phyloP scores from a whole-genome alignment of 192 early-diverging fungal genomes.

The Kickxella alabastrina region DNA sequence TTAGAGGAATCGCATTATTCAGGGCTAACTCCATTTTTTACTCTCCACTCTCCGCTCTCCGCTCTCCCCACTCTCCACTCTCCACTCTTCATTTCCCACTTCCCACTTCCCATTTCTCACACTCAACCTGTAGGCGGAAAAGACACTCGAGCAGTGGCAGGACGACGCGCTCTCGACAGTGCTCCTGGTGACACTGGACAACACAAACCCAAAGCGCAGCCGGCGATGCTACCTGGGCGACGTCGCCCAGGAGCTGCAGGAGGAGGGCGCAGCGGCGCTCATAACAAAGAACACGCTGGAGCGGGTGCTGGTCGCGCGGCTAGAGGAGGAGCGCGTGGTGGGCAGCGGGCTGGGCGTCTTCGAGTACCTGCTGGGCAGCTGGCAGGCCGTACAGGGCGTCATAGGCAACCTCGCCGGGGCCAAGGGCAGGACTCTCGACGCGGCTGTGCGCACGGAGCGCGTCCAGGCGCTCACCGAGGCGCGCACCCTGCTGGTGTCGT shows the following conservation, averaged over 20 bases:
- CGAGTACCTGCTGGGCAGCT: slow-evolving; percentile 66
- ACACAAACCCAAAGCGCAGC: slow-evolving; percentile 30
- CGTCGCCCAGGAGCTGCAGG: slow-evolving; percentile 41
- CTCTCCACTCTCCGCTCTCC: too few relatives aligned
- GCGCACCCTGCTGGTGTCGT: slow-evolving; percentile 70
- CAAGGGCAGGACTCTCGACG: slow-evolving; percentile 52
- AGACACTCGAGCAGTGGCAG: slow-evolving; percentile 66
- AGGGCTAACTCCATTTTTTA: too few relatives aligned
- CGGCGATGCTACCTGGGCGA: slow-evolving; percentile 11
- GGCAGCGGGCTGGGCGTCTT: slow-evolving; percentile 48
- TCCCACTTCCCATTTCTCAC: too few relatives aligned
- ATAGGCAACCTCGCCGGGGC: slow-evolving; percentile 50
- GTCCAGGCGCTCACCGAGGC: slow-evolving; percentile 56
- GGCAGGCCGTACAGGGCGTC: slow-evolving; percentile 55
- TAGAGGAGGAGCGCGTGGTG: slow-evolving; percentile 53
- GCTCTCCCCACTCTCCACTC: not conserved
- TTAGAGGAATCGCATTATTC: too few relatives aligned
- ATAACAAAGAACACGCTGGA: slow-evolving; percentile 58
- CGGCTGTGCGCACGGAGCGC: slow-evolving; percentile 56
- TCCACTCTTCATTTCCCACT: too few relatives aligned
- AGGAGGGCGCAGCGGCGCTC: slow-evolving; percentile 16
- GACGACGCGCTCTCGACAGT: slow-evolving; percentile 75
- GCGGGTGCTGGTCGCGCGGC: slow-evolving; percentile 65
- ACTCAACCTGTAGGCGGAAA: slow-evolving; percentile 36
- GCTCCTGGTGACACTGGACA: slow-evolving; percentile 71